Conservation (phyloP, 1,284 basidiomycete genomes). For the Xanthoconium separans region DNA sequence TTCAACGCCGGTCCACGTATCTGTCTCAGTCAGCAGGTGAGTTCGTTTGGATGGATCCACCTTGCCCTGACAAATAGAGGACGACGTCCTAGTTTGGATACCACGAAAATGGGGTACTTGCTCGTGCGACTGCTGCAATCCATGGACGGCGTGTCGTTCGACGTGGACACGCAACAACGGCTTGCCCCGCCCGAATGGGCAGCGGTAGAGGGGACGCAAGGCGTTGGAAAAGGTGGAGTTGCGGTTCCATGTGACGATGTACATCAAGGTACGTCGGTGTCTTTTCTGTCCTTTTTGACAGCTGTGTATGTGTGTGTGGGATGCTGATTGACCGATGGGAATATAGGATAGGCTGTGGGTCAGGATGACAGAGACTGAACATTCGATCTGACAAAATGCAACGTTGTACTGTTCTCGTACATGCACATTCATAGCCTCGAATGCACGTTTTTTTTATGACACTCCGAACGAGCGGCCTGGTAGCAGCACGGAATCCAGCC, state of each 20-base stretch:
- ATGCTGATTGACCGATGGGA: not conserved
- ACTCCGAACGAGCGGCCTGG: too few species aligned
- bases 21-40: conserved; percentile 48
- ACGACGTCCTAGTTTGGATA: conserved; percentile 21
- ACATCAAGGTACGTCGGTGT: conserved; percentile 33
- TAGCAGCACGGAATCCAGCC: conserved; percentile 5
- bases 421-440: too few species aligned
- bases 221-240: conserved; percentile 28
- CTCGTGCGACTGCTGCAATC: conserved; percentile 40
- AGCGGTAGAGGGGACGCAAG: conserved; percentile 20
- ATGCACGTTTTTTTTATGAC: too few species aligned
- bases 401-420: too few species aligned
- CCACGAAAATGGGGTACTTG: conserved; percentile 40
- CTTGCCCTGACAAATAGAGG: conserved; percentile 27
- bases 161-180: conserved; percentile 29
- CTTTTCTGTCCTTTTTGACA: too few species aligned
- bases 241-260: conserved; percentile 49
- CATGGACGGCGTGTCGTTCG: conserved; percentile 35
- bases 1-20: conserved; percentile 51
- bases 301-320: too few species aligned
- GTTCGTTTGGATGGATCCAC: conserved; percentile 8
- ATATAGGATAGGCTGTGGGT: conserved; percentile 28
- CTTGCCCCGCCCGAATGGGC: conserved; percentile 31
- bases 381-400: too few species aligned
- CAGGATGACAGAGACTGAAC: conserved; percentile 21